Evolutionary conservation across 768 basidiomycete species (phyloP).

Genomic region (Tylopilus vinaceipallidus): DNA sequence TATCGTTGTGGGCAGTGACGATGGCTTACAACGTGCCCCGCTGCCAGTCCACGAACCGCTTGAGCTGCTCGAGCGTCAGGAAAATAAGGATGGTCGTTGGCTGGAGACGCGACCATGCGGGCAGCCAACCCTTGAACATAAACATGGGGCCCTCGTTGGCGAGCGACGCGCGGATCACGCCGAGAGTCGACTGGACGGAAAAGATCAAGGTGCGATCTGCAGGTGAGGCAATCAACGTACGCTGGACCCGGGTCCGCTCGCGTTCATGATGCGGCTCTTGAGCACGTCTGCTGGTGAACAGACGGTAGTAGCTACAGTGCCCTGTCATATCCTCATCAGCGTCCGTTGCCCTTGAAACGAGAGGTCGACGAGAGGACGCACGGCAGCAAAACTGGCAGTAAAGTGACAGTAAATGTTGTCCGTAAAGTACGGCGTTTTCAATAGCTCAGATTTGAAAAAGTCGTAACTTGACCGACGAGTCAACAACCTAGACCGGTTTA

Average conservation of each 20-base stretch:
- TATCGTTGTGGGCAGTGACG: too few species aligned
- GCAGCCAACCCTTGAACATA: conserved; percentile 93
- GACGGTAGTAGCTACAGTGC: conserved; percentile 85
- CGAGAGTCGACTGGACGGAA: conserved; percentile 58
- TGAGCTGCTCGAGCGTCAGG: conserved; percentile 79
- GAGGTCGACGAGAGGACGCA: conserved; percentile 33
- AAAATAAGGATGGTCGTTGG: conserved; percentile 89
- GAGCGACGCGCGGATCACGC: conserved; percentile 65
- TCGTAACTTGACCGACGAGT: too few species aligned
- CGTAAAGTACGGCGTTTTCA: conserved; percentile 67
- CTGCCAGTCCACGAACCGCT: conserved; percentile 64
- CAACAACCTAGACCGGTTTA: too few species aligned
- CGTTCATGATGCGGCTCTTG: conserved; percentile 90
- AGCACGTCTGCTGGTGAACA: conserved; percentile 88
- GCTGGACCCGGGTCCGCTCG: conserved; percentile 75
- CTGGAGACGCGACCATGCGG: conserved; percentile 82
- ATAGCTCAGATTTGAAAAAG: conserved; percentile 83
- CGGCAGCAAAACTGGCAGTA: conserved; percentile 83
- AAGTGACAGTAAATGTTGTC: conserved; percentile 87
- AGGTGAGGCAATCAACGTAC: conserved; percentile 40
- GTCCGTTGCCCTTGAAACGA: background rate
- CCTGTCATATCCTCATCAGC: conserved; percentile 40
- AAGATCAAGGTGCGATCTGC: background rate
- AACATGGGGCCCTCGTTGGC: conserved; percentile 79
- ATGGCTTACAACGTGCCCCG: conserved; percentile 31